A percentile compares a stretch with the other conserved stretches of the same genome.
Conservation (phyloP, 139 green algal species). For the Chlorella vulgaris region DNA sequence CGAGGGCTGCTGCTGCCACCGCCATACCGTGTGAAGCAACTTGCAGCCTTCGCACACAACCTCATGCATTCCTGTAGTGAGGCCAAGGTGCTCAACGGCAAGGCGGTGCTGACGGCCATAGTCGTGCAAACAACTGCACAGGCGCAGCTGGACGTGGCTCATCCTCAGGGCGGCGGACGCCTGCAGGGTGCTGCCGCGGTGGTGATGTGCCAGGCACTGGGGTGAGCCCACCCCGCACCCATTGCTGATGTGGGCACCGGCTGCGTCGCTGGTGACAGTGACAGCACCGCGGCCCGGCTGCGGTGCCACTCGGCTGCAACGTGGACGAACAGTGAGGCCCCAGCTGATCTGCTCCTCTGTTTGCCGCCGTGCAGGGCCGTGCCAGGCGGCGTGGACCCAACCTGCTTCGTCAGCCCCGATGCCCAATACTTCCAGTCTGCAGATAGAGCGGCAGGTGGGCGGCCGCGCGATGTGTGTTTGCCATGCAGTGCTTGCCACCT, state of each 20-base stretch:
- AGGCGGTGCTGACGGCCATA: constrained; percentile 14
- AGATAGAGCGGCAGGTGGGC: constrained; percentile 1
- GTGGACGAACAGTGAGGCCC: neutral
- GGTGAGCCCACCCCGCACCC: constrained; percentile 12
- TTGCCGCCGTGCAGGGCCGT: neutral
- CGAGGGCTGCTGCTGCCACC: neutral
- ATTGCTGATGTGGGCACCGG: neutral
- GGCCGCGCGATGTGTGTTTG: no score
- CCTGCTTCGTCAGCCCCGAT: constrained; percentile 21
- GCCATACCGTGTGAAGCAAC: neutral
- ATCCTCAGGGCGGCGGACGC: constrained; percentile 12
- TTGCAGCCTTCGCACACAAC: neutral
- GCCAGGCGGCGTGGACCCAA: neutral
- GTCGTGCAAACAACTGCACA: constrained; percentile 37
- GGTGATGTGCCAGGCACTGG: constrained; percentile 47
- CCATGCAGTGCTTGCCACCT: neutral
- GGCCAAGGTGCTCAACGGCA: constrained; percentile 37
- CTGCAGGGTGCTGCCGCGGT: constrained; percentile 35
- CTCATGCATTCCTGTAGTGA: neutral
- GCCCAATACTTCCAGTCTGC: constrained; percentile 19
- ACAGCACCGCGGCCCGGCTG: no score
- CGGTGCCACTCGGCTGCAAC: neutral
- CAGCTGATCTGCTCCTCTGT: neutral
- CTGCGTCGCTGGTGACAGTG: neutral
- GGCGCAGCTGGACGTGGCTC: constrained; percentile 23